Base-by-base conservation (phyloP, 805 yeast species). In the Wickerhamiella sergipiensis region DNA sequence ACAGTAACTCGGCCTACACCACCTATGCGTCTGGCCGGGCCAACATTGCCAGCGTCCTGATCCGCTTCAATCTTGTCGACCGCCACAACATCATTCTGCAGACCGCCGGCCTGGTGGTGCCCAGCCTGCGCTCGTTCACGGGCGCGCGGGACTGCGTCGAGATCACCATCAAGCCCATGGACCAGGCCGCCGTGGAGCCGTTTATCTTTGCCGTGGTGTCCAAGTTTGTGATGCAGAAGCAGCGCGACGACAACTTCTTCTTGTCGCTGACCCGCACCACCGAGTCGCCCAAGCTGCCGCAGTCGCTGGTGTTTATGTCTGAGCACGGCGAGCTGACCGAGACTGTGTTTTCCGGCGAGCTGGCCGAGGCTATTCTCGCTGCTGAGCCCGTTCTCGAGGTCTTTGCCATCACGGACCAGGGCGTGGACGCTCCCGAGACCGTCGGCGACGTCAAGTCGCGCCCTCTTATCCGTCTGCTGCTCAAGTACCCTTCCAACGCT, bases 21-120 rank as follows among this genome's bases (percentile, higher is more conserved):
- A 72, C 85, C 38, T 92, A 86, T 64, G 95, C 96, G 43, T 77
- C 95, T 52, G 98, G 98, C 55, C 81, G 98, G 66, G 71, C 78
- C 53, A 82, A 86, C 65, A 75, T 92, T 54, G 79, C 79, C 53
- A 73, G 77, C 51, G 68, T 88, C 52, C 69, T 75, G 52, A 72
- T 82, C 46, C 78, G 75, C 55, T 72, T 88, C 64, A 75, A 74
- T 51, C 72, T 89, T 66, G 72, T 78, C 54, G 79, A 94, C 54
- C 82, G 97, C 71, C 89, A 86, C 65, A 90, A 89, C 67, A 60
- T 83, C 26, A 71, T 86, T 56, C 70, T 83, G 53, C 76, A 83
- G 76, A 38, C 76, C 17, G 66, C 80, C 67, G 97, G 92, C 67
- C 64, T 67, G 48, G 60, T 79, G 17, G 62, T 85, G 58, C 75